Base-by-base conservation (phyloP, 257 asterid species). In the Agastache rugosa region DNA sequence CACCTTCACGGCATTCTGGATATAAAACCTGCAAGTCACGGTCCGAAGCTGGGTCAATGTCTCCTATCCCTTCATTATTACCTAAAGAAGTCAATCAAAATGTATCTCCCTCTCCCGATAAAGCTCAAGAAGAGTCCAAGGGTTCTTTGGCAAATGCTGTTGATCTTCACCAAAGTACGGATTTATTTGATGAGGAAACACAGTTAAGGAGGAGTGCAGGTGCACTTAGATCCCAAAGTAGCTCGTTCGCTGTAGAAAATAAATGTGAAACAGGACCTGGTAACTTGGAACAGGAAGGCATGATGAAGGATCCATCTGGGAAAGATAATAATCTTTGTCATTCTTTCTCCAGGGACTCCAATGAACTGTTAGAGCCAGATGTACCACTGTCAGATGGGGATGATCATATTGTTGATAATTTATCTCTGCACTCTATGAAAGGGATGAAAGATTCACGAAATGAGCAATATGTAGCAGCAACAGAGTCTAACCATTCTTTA, bases 1-100 rank as follows among this genome's bases (percentile, higher is more conserved):
- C 82, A 78, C 69, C 80, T 64, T 79, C 81, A 31, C 77, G 69
- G 31, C 69, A 51, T 69, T 63, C 85, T 39, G 80, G 78, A 69
- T 55, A 71, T 8, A 66, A 47, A 59, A 63, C 58, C 48, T 25
- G 39, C 8, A 59, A 42, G 34, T 77, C 76, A 41, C 34, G 34
- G 78, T 64, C 77, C 4, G 51, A 8, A 19, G 31, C 48, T 20
- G 60, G 58, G 72, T 78, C 85, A 81, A 69, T 71, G 75, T 75
- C 86, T 27, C 83, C 75, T 44, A 66, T 78, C 34, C 67, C 75
- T 60, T 63, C 76, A 9, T 29, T 74, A 27, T 34, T 72, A 76
- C 69, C 85, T 53, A 63, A n/a, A 56, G 74, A 84, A 68, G 77
- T 39, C 34, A 56, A 42, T 78, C 56, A 62, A 48, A 75, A 59